Conservation (phyloP, 441 rosid species). For the Populus tomentosa region DNA sequence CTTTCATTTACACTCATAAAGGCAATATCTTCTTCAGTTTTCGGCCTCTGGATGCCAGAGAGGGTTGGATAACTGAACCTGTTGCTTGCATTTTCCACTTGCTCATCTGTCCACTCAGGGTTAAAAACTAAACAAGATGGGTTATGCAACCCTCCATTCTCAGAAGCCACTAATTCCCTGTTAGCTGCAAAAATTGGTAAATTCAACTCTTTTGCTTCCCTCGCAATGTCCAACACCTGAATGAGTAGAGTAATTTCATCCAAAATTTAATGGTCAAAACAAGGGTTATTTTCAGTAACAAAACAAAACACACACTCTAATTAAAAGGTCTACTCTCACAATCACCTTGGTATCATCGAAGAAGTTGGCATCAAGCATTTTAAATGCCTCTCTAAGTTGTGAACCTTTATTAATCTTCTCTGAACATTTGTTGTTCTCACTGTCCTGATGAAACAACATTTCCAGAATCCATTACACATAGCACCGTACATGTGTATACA, state of each 20-base stretch:
- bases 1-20: conserved; percentile 62
- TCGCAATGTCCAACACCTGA: conserved; percentile 56
- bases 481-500: background rate
- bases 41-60: conserved; percentile 41
- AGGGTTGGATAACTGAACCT: conserved; percentile 44
- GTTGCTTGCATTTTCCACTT: conserved; percentile 19
- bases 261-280: background rate
- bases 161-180: conserved; percentile 58
- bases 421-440: conserved; percentile 24
- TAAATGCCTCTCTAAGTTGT: conserved; percentile 33
- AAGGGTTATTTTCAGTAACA: background rate
- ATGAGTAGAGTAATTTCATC: conserved; percentile 5
- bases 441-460: conserved; percentile 44
- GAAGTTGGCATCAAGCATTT: conserved; percentile 58
- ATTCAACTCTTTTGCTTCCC: conserved; percentile 56
- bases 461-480: background rate
- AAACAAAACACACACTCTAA: background rate
- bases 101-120: conserved; percentile 51
- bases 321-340: background rate
- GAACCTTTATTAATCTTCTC: conserved; percentile 34
- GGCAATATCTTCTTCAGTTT: conserved; percentile 63
- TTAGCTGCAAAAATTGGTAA: conserved; percentile 54
- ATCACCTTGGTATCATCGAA: conserved; percentile 58
- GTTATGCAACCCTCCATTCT: conserved; percentile 66
- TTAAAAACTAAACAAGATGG: conserved; percentile 65